Conservation (phyloP, 108 stramenopile genomes). For the Fragilaria crotonensis region DNA sequence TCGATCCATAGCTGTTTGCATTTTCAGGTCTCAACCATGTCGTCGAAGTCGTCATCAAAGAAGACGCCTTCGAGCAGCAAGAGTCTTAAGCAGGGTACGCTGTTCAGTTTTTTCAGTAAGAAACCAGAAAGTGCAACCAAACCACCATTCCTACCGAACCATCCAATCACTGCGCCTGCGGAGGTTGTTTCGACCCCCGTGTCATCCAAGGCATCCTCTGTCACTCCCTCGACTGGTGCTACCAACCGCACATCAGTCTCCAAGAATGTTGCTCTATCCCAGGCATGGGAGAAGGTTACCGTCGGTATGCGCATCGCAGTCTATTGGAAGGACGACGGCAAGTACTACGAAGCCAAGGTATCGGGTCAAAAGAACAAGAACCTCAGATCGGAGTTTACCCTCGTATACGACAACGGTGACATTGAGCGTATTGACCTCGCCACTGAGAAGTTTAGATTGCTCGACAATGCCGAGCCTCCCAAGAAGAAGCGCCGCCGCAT, state of each 20-base stretch:
- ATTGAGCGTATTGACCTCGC: conserved; percentile 50
- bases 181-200: not conserved
- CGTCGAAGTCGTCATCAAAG: not conserved
- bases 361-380: conserved; percentile 1
- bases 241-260: not conserved
- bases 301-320: conserved; percentile 37
- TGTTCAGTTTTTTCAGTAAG: conserved; percentile 69
- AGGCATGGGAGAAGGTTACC: conserved; percentile 25
- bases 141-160: not conserved
- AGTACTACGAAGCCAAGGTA: conserved; percentile 45
- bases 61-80: conserved; percentile 4
- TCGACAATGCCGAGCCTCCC: conserved; percentile 13
- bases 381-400: conserved; percentile 3
- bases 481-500: conserved; percentile 16
- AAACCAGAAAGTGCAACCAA: conserved; percentile 13
- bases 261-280: not conserved
- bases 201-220: not conserved
- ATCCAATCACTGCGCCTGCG: not conserved
- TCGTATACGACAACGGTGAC: conserved; percentile 70
- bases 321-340: conserved; percentile 52
- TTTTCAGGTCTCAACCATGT: too few relatives aligned
- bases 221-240: conserved; percentile 5
- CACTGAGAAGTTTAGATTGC: conserved; percentile 29
- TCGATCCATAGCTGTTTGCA: too few relatives aligned
- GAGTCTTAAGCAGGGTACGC: conserved; percentile 37